Percentiles rank a stretch among this genome's conserved stretches.
phyloP scores from a whole-genome alignment of 2,329 filamentous ascomycete species.

The Aspergillus proliferans region DNA sequence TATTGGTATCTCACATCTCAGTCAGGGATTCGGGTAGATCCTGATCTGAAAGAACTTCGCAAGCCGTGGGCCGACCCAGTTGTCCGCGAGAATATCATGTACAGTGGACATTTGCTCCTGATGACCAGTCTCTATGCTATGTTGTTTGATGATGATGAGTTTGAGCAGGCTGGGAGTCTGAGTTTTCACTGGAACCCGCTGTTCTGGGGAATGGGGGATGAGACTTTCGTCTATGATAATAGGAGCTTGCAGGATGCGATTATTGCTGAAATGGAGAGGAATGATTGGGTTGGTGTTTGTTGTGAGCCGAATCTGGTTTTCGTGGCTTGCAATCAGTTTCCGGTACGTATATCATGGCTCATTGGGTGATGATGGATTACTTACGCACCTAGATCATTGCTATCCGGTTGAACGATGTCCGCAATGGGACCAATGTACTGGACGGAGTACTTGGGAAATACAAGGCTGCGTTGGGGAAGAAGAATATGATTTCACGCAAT shows the following conservation, averaged over 20 bases:
- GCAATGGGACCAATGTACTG: constrained; percentile 26
- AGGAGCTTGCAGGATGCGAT: constrained; percentile 30
- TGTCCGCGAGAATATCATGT: constrained; percentile 40
- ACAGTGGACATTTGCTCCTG: constrained; percentile 35
- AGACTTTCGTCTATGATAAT: constrained; percentile 30
- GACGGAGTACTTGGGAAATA: constrained; percentile 34
- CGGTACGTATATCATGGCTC: constrained; percentile 18
- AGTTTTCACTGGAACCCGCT: constrained; percentile 37
- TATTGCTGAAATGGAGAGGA: constrained; percentile 32
- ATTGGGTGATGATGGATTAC: neutral
- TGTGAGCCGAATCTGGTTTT: constrained; percentile 35
- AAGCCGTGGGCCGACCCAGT: constrained; percentile 40
- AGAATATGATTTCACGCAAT: constrained; percentile 24
- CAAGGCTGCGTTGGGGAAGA: constrained; percentile 26
- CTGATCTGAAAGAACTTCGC: constrained; percentile 32
- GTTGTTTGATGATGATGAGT: constrained; percentile 39
- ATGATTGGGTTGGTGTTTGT: constrained; percentile 37
- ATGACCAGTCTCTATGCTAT: constrained; percentile 38
- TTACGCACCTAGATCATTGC: constrained; percentile 27
- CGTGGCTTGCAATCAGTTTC: constrained; percentile 40
- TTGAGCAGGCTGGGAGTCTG: constrained; percentile 27
- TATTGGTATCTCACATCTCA: constrained; percentile 40
- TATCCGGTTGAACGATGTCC: constrained; percentile 32
- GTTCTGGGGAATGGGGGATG: constrained; percentile 33
- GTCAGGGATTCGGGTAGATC: constrained; percentile 28